Evolutionary conservation across 768 basidiomycete species (phyloP).

Genomic region (Lactarius sp.): DNA sequence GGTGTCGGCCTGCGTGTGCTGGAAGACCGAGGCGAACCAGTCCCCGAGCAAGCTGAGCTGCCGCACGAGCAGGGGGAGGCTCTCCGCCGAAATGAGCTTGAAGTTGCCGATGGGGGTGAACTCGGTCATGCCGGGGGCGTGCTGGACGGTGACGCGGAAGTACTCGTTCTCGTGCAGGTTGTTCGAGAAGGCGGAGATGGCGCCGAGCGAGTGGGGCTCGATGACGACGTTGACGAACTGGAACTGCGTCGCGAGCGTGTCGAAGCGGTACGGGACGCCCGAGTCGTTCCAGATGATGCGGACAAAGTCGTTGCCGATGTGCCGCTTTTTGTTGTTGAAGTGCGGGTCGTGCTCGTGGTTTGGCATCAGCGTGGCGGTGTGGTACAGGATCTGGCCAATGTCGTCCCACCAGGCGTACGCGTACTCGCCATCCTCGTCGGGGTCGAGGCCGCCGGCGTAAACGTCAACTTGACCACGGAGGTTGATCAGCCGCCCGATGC

Average conservation of each 20-base stretch:
- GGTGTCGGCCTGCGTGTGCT: conserved; percentile 67
- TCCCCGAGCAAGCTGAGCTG: conserved; percentile 85
- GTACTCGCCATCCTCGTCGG: conserved; percentile 91
- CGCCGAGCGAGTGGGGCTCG: conserved; percentile 83
- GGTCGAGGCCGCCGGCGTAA: conserved; percentile 87
- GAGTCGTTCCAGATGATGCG: conserved; percentile 98
- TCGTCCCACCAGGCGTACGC: conserved; percentile 99
- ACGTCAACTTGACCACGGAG: conserved; percentile 88
- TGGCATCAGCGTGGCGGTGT: conserved; percentile 98
- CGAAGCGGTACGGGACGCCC: conserved; percentile 81
- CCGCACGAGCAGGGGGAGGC: conserved; percentile 80
- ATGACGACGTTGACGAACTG: conserved; percentile 98
- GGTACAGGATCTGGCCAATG: conserved; percentile 90
- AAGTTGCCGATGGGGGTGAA: conserved; percentile 90
- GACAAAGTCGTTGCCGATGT: conserved; percentile 96
- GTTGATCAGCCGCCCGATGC: conserved; percentile 82
- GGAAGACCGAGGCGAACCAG: conserved; percentile 85
- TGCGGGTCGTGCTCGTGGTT: conserved; percentile 60
- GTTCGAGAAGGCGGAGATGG: conserved; percentile 81
- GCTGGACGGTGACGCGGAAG: conserved; percentile 91
- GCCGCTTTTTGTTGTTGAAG: conserved; percentile 83
- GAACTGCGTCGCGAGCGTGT: conserved; percentile 89
- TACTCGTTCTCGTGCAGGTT: conserved; percentile 88
- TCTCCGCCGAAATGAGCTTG: conserved; percentile 88
- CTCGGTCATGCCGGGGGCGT: conserved; percentile 86